A percentile compares a stretch with the other conserved stretches of the same genome.
Conservation (phyloP, 306 rosid species). For the Mimosa bimucronata region DNA sequence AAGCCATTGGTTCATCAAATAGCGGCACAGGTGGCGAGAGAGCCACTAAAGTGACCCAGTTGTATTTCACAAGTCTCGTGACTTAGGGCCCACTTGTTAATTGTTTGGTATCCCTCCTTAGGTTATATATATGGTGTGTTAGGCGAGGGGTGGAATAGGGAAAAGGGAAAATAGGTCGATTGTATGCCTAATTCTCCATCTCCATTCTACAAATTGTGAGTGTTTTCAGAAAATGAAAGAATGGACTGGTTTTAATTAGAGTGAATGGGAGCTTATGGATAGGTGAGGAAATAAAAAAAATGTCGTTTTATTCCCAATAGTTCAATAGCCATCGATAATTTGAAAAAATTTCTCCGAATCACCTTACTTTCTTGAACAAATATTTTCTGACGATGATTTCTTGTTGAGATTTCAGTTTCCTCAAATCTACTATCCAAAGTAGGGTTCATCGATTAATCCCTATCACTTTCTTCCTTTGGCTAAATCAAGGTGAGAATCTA, state of each 20-base stretch:
- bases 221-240: too few species aligned
- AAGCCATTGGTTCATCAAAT: background rate
- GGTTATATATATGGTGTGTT: too few species aligned
- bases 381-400: too few species aligned
- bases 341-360: background rate
- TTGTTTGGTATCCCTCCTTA: background rate
- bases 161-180: background rate
- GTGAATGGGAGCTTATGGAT: background rate
- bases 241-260: background rate
- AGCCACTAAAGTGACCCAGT: background rate
- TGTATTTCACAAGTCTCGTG: background rate
- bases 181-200: background rate
- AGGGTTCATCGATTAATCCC: background rate
- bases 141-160: too few species aligned
- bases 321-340: background rate
- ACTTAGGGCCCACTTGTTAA: background rate
- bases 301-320: background rate
- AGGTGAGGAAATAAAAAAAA: background rate
- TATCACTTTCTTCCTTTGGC: background rate
- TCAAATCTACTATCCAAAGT: background rate
- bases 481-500: background rate
- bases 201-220: background rate
- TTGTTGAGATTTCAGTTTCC: background rate
- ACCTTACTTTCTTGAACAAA: too few species aligned
- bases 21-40: background rate